Evolutionary conservation across 306 rosid species (phyloP), one percentile per base, ranked within the genome.

Genomic region (Urtica urens): DNA sequence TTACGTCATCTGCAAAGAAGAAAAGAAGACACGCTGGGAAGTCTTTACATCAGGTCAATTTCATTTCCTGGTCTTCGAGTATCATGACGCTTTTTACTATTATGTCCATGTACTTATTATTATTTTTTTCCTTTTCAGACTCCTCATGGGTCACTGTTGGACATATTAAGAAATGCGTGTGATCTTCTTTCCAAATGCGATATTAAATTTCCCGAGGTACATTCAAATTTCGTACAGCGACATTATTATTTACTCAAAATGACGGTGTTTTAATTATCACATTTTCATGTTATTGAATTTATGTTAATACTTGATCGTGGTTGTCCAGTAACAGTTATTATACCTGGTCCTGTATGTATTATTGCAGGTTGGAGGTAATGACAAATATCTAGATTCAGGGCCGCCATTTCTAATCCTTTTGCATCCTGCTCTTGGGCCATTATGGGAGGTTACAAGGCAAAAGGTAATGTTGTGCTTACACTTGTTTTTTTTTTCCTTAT

Each of bases 361-460:
- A 30, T 18, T 68, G 67, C 87, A 90, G 99, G 74, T 90, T 71
- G 72, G 62, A 77, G 72, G 71, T 49, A 82, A 90, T 58, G 82
- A 79, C 60, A 78, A 59, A 57, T 90, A 85, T 64, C 39, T 68
- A 41, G 69, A 67, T 79, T 79, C 83, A 7, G 99, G 78, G 53
- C 99, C 99, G 17, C 95, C 99, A 38, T 85, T 81, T 82, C 87
- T 90, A 63, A 73, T 90, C 49, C 82, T 85, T 63, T 70, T 85
- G 66, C 95, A 84, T 64, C 99, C 99, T 60, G 78, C 94, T 68
- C 95, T 90, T 50, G 99, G 99, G 53, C 95, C 99, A 27, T 94
- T 90, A 56, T 90, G 99, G 99, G 94, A 85, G 71, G 75, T 90
- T 62, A 68, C 83, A 40, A 79, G 82, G 78, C 95, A 90, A 59